phyloP scores from a whole-genome alignment of 352 stramenopile genomes.

The Pseudoperonospora humuli region DNA sequence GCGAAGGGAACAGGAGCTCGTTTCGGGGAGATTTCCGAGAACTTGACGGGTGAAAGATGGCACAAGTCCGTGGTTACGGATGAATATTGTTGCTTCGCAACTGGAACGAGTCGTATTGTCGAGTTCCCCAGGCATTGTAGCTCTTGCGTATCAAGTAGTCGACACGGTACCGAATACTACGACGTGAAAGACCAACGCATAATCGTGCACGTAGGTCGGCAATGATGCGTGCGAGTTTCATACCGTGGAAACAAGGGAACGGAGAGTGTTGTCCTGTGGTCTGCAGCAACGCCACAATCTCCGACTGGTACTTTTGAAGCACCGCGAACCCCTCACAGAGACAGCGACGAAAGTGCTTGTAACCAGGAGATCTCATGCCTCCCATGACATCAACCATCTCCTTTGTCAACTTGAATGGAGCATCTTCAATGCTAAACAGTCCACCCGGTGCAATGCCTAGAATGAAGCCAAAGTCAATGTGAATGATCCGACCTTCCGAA shows the following conservation, averaged over 20 bases:
- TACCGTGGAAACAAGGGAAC: constrained; percentile 90
- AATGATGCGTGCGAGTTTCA: constrained; percentile 51
- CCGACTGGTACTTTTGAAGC: constrained; percentile 88
- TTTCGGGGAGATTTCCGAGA: too few relatives aligned
- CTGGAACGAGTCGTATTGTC: constrained; percentile 89
- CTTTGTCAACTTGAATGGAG: constrained; percentile 98
- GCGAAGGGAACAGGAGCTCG: too few relatives aligned
- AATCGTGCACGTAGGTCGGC: constrained; percentile 57
- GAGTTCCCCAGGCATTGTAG: constrained; percentile 84
- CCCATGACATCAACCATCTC: constrained; percentile 97
- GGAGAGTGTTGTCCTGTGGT: constrained; percentile 92
- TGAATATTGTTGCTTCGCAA: constrained; percentile 87
- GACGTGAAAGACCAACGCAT: constrained; percentile 57
- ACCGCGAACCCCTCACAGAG: constrained; percentile 92
- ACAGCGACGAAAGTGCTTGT: constrained; percentile 87
- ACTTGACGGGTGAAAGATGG: too few relatives aligned
- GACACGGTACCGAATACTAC: constrained; percentile 61
- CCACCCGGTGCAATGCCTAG: constrained; percentile 95
- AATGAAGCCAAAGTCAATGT: constrained; percentile 99
- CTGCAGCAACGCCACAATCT: constrained; percentile 92
- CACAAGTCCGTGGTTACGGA: constrained; percentile 32
- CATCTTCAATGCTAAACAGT: constrained; percentile 95
- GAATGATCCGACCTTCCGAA: constrained; percentile 91
- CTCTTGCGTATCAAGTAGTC: constrained; percentile 80
- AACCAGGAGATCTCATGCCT: constrained; percentile 77